A percentile compares a stretch with the other conserved stretches of the same genome.
Conservation (phyloP, 75 land plant species). For the Sequoiadendron giganteum region DNA sequence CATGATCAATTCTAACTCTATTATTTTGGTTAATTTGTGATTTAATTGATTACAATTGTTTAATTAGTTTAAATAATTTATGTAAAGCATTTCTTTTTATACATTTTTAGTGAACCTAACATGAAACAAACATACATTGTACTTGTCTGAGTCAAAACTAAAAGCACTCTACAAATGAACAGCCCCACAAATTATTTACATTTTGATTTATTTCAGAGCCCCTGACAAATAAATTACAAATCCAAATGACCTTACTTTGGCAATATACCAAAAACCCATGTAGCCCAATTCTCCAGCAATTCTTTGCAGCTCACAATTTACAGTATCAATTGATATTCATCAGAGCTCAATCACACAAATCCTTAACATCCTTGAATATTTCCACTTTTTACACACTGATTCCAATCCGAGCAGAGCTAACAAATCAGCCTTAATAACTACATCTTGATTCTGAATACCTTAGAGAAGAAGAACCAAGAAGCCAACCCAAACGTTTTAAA, state of each 20-base stretch:
- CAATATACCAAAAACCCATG: slow-evolving; percentile 12
- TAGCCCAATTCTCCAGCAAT: neutral
- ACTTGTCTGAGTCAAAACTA: neutral
- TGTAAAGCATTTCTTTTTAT: no score
- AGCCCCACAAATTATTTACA: slow-evolving; percentile 10
- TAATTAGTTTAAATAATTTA: no score
- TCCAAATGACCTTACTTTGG: slow-evolving; percentile 1
- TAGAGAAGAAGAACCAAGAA: neutral
- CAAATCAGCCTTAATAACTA: slow-evolving; percentile 6
- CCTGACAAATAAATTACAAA: slow-evolving; percentile 9
- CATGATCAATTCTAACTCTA: no score
- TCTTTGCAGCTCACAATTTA: neutral
- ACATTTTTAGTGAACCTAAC: neutral
- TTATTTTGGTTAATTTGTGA: no score
- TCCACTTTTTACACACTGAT: neutral
- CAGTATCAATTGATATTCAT: neutral
- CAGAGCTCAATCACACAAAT: slow-evolving; percentile 2
- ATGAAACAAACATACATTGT: neutral
- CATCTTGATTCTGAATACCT: neutral
- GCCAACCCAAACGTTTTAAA: slow-evolving; percentile 6
- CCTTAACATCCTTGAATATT: neutral
- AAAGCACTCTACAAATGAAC: neutral
- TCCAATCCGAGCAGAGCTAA: neutral
- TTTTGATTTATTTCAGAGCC: neutral
- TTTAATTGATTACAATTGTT: no score